A percentile compares a stretch with the other conserved stretches of the same genome.
These are phyloP conservation scores for Oryza glumipatula DNA, from an alignment of 176 grass and related monocot genomes.

Conservation along the genomic window DNA sequence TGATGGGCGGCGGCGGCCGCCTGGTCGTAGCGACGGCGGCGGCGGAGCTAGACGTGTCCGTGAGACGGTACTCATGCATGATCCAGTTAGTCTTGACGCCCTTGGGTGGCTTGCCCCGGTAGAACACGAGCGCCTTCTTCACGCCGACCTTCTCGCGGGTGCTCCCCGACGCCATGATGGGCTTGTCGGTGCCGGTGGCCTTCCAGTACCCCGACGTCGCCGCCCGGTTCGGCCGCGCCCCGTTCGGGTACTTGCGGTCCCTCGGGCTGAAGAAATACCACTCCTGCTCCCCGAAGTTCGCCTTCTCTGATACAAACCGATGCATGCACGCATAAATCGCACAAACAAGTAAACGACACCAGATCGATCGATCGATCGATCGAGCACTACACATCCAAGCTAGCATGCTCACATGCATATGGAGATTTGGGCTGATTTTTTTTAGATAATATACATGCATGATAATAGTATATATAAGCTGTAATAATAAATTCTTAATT, in stretches of 20 bases:
- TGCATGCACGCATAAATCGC: neutral
- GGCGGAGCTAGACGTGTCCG: slow-evolving; percentile 32
- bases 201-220: slow-evolving; percentile 98
- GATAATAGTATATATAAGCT: neutral
- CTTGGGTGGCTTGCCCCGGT: slow-evolving; percentile 72
- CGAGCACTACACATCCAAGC: neutral
- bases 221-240: slow-evolving; percentile 78
- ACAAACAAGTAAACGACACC: neutral
- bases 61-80: slow-evolving; percentile 96
- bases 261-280: slow-evolving; percentile 99
- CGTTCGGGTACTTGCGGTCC: slow-evolving; percentile 97
- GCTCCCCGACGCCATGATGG: slow-evolving; percentile 54
- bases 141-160: slow-evolving; percentile 77
- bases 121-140: slow-evolving; percentile 97
- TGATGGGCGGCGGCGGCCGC: slow-evolving; percentile 1
- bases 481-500: neutral
- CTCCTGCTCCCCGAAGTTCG: slow-evolving; percentile 82
- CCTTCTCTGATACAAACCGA: slow-evolving; percentile 60
- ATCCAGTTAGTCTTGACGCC: slow-evolving; percentile 98
- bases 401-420: neutral
- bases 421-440: neutral
- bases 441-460: neutral
- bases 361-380: neutral
- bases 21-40: neutral
- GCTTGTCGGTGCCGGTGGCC: slow-evolving; percentile 93